Evolutionary conservation across 1,284 basidiomycete species (phyloP).

Genomic region (Entoloma clypeatum): DNA sequence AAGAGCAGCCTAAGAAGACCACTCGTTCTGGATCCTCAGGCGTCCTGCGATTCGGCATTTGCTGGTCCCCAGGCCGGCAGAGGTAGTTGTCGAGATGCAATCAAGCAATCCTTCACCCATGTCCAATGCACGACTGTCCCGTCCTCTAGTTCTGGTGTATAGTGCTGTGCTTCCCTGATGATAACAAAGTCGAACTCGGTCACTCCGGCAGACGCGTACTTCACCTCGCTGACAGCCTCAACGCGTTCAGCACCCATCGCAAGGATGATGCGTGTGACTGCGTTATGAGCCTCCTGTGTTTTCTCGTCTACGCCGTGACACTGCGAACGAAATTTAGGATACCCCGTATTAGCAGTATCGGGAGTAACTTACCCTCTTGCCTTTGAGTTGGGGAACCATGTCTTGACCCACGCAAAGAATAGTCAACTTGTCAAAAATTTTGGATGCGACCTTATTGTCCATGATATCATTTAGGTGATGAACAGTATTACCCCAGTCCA

Average conservation of each 20-base stretch:
- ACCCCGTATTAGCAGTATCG: constrained; percentile 8
- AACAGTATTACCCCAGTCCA: constrained; percentile 61
- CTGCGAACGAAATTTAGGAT: constrained; percentile 21
- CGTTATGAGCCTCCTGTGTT: constrained; percentile 31
- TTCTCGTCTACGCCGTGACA: constrained; percentile 25
- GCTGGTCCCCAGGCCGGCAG: constrained; percentile 23
- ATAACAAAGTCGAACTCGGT: constrained; percentile 58
- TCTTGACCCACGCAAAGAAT: constrained; percentile 57
- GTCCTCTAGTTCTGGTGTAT: constrained; percentile 26
- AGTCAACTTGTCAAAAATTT: constrained; percentile 47
- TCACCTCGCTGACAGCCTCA: constrained; percentile 42
- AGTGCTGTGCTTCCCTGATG: constrained; percentile 46
- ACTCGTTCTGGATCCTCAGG: constrained; percentile 8
- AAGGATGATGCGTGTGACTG: constrained; percentile 51
- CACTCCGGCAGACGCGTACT: constrained; percentile 28
- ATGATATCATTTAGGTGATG: constrained; percentile 55
- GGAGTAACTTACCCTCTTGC: constrained; percentile 34
- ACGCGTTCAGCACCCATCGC: constrained; percentile 72
- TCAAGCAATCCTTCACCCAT: constrained; percentile 83
- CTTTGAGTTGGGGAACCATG: constrained; percentile 44
- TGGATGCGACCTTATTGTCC: constrained; percentile 50
- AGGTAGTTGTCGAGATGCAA: constrained; percentile 50
- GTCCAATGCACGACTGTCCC: constrained; percentile 45
- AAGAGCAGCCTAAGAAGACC: constrained; percentile 3
- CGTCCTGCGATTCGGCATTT: constrained; percentile 18